Evolutionary conservation across 2,329 filamentous ascomycete species (phyloP), one percentile per base, ranked within the genome.

Genomic region (Coniosporium uncinatum): DNA sequence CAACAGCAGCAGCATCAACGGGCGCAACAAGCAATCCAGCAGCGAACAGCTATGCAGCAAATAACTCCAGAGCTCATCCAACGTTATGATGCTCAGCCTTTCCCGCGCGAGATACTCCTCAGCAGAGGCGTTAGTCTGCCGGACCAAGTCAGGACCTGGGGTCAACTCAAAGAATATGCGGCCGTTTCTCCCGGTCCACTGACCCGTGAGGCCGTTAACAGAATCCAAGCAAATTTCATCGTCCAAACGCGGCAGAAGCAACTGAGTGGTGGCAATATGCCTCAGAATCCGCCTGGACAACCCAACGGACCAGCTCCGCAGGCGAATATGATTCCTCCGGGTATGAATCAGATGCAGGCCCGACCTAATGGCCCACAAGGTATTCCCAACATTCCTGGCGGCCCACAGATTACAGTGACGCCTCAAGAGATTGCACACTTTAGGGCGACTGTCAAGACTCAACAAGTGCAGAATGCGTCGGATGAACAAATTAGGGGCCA

Each of bases 91-190:
- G 8, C 8, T 8, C 24, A n/a, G 24, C 24, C 24, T 29, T 29
- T 29, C 24, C 24, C 24, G 8, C 24, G 24, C 8, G 8, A 29
- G n/a, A 29, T 29, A n/a, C 24, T 29, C n/a, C n/a, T n/a, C 24
- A 29, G n/a, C 24, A 8, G 8, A n/a, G 24, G 24, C n/a, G 8
- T 29, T n/a, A 29, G n/a, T n/a, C 24, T 76, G 8, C 75, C 76
- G 5, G 68, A 67, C 21, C 57, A 70, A 13, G 61, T 79, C 19
- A 72, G 67, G 48, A 71, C 67, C 3, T 81, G 77, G 77, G 69
- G 68, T 6, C 70, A 78, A 42, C 59, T 81, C 5, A 80, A 79
- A 54, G 59, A 70, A 40, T 76, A 73, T 63, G 69, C 69, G 14
- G 24, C 24, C 24, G 24, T 29, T 8, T 29, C 24, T n/a, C 8